Evolutionary conservation across 257 asterid genomes (phyloP), one percentile per base, ranked within the genome.

Genomic region (Jasminum sambac): DNA sequence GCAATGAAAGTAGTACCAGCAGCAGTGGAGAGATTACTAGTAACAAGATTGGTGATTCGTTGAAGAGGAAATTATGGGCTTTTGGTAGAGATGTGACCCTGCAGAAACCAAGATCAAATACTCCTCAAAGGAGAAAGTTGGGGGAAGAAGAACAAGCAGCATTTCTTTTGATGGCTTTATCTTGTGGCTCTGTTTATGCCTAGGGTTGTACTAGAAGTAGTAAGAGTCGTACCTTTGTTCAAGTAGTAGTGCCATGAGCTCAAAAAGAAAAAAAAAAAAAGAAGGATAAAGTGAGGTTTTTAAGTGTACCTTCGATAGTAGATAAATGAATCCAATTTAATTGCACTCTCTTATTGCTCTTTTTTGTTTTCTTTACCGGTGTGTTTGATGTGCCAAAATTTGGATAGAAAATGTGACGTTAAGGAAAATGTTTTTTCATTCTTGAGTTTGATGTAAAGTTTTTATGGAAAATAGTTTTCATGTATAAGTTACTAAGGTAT

Each of bases 131-230:
- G 69, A 83, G 89, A 68, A 89, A 89, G 77, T 57, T 88, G 67
- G 96, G 96, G 1, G 99, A 94, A 65, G 99, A 77, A 43, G 99
- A 94, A 37, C 94, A 84, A 81, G 98, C 98, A 12, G 99, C 98
- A 0, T 80, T 85, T 62, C 90, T 94, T 13, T 78, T 94, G 46
- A 94, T 94, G 96, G 91, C 95, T 44, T 60, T 94, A 26, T 91
- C 99, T 0, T 89, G 93, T 83, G 95, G 98, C 61, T 85, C 96
- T 40, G 98, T 91, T 68, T 89, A 87, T 75, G 95, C 96, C 38
- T 91, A 86, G 73, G 62, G 64, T 71, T 80, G 84, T 69, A 77
- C 80, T 19, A 4, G 17, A n/a, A 36, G 81, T 59, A 16, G 61
- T 72, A 75, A 64, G 44, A 8, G 79, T 76, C 70, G 84, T 78